These are phyloP conservation scores for Williopsis jadinii DNA, from an alignment of 1,139 yeast species.

Conservation along the genomic window DNA sequence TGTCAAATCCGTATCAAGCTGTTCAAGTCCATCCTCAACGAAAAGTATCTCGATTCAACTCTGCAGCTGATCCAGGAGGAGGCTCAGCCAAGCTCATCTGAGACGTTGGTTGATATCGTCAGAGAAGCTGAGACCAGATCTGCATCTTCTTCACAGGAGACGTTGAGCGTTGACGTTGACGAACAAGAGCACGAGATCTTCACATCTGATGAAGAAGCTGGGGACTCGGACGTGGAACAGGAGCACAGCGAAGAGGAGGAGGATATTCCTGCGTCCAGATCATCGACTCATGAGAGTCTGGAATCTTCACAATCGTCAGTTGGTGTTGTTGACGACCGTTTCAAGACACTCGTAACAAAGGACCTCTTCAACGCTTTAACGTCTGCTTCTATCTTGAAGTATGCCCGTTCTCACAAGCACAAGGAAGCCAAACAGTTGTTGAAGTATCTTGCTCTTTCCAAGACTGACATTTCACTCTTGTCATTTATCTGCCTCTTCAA, in stretches of 20 bases:
- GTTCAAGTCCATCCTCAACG: slow-evolving; percentile 21
- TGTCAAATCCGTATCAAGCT: slow-evolving; percentile 20
- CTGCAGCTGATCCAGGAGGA: slow-evolving; percentile 15
- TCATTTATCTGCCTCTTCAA: slow-evolving; percentile 22
- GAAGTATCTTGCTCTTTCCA: slow-evolving; percentile 13
- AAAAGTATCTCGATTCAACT: slow-evolving; percentile 17
- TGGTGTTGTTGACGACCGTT: slow-evolving; percentile 8
- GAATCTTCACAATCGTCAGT: too few relatives aligned
- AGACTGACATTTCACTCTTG: slow-evolving; percentile 17
- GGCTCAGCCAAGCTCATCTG: slow-evolving; percentile 2
- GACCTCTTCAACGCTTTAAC: slow-evolving; percentile 21
- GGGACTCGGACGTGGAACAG: slow-evolving; percentile 2
- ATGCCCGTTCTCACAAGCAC: slow-evolving; percentile 12
- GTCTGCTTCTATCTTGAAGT: slow-evolving; percentile 18
- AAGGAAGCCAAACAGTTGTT: slow-evolving; percentile 12
- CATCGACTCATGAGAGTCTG: neutral
- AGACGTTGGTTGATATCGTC: neutral
- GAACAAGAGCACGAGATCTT: slow-evolving; percentile 1
- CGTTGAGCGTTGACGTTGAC: slow-evolving; percentile 1
- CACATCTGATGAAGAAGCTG: slow-evolving; percentile 4
- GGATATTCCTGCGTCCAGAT: slow-evolving; percentile 1
- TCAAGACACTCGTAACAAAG: slow-evolving; percentile 15
- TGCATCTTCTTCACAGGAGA: neutral
- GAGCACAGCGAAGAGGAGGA: slow-evolving; percentile 5
- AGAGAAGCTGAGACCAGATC: neutral